phyloP scores from a whole-genome alignment of 2,329 filamentous ascomycete genomes.

The Clonostachys chloroleuca region DNA sequence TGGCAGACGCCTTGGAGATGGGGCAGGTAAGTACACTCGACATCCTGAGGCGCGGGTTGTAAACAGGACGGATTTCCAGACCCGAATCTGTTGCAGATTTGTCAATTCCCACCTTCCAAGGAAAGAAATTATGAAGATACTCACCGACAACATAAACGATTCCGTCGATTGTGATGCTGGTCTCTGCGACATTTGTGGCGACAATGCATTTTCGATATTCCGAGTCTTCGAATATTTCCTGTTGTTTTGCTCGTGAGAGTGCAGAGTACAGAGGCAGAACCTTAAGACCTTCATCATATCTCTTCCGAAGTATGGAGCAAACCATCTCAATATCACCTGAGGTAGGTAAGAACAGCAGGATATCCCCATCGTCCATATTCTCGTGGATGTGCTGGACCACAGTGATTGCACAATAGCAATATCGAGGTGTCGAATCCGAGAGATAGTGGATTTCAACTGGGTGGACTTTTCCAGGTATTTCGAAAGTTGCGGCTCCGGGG shows the following conservation, averaged over 20 bases:
- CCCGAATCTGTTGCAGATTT: slow-evolving; percentile 1
- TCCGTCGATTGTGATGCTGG: slow-evolving; percentile 3
- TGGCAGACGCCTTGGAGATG: slow-evolving; percentile 8
- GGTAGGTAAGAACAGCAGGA: slow-evolving; percentile 6
- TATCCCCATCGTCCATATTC: slow-evolving; percentile 3
- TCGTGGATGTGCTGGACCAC: slow-evolving; percentile 3
- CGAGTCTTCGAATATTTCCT: neutral
- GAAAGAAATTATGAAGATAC: neutral
- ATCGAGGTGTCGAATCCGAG: neutral
- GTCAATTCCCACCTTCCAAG: neutral
- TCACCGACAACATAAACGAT: slow-evolving; percentile 5
- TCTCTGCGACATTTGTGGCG: slow-evolving; percentile 5
- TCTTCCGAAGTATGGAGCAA: neutral
- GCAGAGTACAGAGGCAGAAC: slow-evolving; percentile 4
- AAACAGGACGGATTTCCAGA: slow-evolving; percentile 4
- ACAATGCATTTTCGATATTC: slow-evolving; percentile 6
- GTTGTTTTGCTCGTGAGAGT: neutral
- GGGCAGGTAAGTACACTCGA: slow-evolving; percentile 1
- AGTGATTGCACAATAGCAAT: neutral
- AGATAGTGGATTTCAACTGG: slow-evolving; percentile 1
- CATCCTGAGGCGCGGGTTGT: slow-evolving; percentile 4
- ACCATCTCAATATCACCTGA: slow-evolving; percentile 3
- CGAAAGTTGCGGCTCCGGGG: neutral
- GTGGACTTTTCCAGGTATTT: neutral
- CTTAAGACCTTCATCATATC: neutral